Evolutionary conservation across 345 rosid genomes (phyloP).

Genomic region (Eucalyptus dawsonii): DNA sequence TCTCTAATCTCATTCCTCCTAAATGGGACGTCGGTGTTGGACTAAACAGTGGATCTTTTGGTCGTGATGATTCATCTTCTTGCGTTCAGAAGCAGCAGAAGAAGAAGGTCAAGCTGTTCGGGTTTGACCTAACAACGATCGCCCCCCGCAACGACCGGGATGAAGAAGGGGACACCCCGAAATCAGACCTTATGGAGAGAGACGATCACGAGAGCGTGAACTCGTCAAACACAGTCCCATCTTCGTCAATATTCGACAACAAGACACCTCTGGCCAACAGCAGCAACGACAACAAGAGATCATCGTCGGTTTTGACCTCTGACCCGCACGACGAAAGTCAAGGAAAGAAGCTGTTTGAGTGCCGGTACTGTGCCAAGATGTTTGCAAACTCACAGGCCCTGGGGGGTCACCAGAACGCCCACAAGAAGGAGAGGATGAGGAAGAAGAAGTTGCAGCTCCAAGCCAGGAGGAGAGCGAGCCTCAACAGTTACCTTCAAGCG

Average conservation of each 20-base stretch:
- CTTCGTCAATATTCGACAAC: background rate
- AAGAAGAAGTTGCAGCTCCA: constrained; percentile 87
- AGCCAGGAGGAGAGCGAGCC: constrained; percentile 66
- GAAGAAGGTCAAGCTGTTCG: constrained; percentile 61
- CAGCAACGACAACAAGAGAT: background rate
- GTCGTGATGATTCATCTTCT: background rate
- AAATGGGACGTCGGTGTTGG: constrained; percentile 19
- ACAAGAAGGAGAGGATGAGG: constrained; percentile 88
- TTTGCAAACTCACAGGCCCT: constrained; percentile 90
- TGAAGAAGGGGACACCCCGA: background rate
- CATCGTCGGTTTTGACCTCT: background rate
- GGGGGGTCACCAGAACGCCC: constrained; percentile 99
- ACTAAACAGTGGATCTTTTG: constrained; percentile 26
- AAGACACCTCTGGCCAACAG: background rate
- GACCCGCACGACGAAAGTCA: background rate
- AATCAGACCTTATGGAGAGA: constrained; percentile 8
- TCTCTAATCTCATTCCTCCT: constrained; percentile 3
- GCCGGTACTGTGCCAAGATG: constrained; percentile 75
- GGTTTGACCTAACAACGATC: constrained; percentile 49
- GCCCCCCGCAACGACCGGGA: background rate
- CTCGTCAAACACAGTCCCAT: constrained; percentile 25
- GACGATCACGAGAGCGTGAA: constrained; percentile 47
- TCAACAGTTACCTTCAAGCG: constrained; percentile 51
- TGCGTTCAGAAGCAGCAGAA: background rate
- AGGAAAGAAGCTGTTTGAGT: constrained; percentile 51